phyloP scores from a whole-genome alignment of 352 stramenopile genomes.

The Peronospora farinosa region DNA sequence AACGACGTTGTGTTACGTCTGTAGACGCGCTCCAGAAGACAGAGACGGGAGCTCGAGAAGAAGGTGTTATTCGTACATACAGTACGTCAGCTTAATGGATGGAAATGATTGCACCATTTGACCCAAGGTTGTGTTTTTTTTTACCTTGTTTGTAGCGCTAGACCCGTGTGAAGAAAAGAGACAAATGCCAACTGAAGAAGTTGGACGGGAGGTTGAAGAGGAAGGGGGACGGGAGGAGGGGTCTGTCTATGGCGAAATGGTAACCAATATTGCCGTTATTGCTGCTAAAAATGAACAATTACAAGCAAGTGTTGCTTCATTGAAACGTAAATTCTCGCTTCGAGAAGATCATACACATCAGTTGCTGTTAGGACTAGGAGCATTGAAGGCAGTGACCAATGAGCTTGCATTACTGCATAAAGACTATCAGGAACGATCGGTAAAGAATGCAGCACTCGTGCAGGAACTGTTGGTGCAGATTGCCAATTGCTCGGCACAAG shows the following conservation, averaged over 20 bases:
- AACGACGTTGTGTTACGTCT: slow-evolving; percentile 17
- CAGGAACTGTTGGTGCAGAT: slow-evolving; percentile 48
- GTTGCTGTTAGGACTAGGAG: slow-evolving; percentile 30
- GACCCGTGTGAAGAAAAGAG: slow-evolving; percentile 7
- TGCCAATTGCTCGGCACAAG: slow-evolving; percentile 43
- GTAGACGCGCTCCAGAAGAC: slow-evolving; percentile 5
- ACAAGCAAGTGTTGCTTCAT: slow-evolving; percentile 29
- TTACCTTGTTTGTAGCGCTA: neutral
- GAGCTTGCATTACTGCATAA: slow-evolving; percentile 38
- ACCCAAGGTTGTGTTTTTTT: neutral
- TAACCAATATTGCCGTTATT: slow-evolving; percentile 25
- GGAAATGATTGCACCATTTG: neutral
- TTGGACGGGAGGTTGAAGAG: neutral
- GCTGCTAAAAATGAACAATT: slow-evolving; percentile 39
- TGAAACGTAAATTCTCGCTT: slow-evolving; percentile 36
- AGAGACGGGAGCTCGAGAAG: slow-evolving; percentile 7
- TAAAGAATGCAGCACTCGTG: slow-evolving; percentile 41
- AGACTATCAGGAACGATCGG: slow-evolving; percentile 41
- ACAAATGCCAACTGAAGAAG: slow-evolving; percentile 1
- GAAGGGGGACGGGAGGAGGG: slow-evolving; percentile 4
- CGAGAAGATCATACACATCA: slow-evolving; percentile 34
- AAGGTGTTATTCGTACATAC: neutral
- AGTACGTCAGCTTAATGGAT: slow-evolving; percentile 3
- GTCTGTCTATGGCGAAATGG: neutral
- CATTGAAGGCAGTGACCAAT: slow-evolving; percentile 34